Evolutionary conservation across 169 alveolate species (phyloP).

Genomic region (Plasmodium cynomolgi): DNA sequence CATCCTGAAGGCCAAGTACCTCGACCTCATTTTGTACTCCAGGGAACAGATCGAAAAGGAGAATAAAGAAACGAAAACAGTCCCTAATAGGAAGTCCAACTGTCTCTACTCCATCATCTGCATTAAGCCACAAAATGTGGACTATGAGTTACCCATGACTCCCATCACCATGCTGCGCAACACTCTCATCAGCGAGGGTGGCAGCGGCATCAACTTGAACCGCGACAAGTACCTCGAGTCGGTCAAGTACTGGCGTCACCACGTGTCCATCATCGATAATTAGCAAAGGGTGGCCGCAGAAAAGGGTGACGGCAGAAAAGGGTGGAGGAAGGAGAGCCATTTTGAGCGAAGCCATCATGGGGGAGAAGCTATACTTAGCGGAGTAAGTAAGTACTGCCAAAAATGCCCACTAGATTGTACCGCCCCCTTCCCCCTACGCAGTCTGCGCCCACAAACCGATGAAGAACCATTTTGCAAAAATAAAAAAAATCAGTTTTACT

Average conservation of each 20-base stretch:
- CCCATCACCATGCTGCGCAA: constrained; percentile 98
- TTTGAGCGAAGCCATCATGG: neutral
- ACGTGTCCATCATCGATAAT: constrained; percentile 88
- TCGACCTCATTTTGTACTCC: constrained; percentile 96
- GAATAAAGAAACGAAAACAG: constrained; percentile 77
- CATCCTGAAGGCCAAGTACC: constrained; percentile 88
- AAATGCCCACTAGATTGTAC: neutral
- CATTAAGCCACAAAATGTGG: constrained; percentile 81
- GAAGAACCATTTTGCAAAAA: neutral
- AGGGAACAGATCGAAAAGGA: constrained; percentile 95
- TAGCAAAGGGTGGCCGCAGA: neutral
- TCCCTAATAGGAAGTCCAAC: constrained; percentile 30
- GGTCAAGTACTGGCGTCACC: constrained; percentile 96
- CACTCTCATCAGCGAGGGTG: constrained; percentile 97
- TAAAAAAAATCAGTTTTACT: neutral
- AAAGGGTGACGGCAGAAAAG: neutral
- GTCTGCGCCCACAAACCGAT: neutral
- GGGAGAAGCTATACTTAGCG: neutral
- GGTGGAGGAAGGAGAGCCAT: neutral
- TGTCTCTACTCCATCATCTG: constrained; percentile 80
- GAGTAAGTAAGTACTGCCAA: neutral
- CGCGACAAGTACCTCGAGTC: constrained; percentile 92
- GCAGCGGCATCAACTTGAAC: constrained; percentile 97
- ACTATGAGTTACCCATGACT: constrained; percentile 95
- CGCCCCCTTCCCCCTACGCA: neutral